phyloP scores from a whole-genome alignment of 257 asterid species.

The Solanum clarkiae region DNA sequence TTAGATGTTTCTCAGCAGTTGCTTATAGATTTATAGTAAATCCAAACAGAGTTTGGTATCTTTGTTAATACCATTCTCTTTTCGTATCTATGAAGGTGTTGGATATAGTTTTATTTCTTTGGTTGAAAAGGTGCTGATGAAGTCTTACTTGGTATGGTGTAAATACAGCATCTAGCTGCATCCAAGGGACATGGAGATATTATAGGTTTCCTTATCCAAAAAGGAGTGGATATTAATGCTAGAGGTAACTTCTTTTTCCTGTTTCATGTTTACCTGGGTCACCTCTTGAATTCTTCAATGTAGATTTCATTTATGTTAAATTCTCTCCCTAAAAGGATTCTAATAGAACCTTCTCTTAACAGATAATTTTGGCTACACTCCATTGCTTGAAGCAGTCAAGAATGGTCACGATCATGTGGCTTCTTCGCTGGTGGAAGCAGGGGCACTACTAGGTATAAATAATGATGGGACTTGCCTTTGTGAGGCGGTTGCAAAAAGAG shows the following conservation, averaged over 20 bases:
- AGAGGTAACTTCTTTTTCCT: slow-evolving; percentile 19
- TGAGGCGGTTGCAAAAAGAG: slow-evolving; percentile 41
- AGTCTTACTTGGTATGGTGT: not conserved
- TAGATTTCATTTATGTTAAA: not conserved
- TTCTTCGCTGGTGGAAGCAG: slow-evolving; percentile 33
- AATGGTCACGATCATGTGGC: slow-evolving; percentile 40
- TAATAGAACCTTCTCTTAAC: not conserved
- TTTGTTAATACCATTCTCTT: not conserved
- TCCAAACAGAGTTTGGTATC: not conserved
- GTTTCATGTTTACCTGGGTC: not conserved
- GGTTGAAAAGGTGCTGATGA: not conserved
- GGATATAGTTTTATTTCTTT: not conserved
- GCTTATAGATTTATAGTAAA: not conserved
- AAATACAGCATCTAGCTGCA: slow-evolving; percentile 55
- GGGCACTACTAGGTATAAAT: slow-evolving; percentile 35
- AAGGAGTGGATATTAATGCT: slow-evolving; percentile 28
- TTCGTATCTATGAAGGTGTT: not conserved
- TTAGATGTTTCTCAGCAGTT: not conserved
- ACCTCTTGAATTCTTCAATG: not conserved
- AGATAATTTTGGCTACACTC: slow-evolving; percentile 48
- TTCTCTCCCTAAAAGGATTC: not conserved
- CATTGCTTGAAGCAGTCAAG: slow-evolving; percentile 56
- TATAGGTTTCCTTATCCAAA: slow-evolving; percentile 31
- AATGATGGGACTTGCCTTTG: slow-evolving; percentile 41
- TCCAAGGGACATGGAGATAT: slow-evolving; percentile 46